phyloP scores from a whole-genome alignment of 352 stramenopile genomes.

The Pythium sp. region DNA sequence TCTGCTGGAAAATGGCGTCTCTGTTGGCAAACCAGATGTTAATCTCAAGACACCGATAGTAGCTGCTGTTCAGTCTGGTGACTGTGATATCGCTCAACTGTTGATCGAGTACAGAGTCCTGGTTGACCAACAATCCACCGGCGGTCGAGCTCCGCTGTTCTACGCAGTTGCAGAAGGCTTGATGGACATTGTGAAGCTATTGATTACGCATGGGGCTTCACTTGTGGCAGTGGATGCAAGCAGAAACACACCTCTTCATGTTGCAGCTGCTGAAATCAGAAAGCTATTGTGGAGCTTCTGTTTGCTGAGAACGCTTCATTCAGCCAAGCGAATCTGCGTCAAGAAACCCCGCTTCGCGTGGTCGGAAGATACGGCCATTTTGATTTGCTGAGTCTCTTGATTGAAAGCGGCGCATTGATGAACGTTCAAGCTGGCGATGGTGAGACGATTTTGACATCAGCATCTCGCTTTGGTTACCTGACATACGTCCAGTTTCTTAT shows the following conservation, averaged over 20 bases:
- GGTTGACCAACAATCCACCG: not conserved
- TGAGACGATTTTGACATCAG: not conserved
- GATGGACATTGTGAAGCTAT: not conserved
- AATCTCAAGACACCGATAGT: not conserved
- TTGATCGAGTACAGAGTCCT: not conserved
- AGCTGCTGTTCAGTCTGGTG: not conserved
- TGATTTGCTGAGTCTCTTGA: not conserved
- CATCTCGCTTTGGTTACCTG: not conserved
- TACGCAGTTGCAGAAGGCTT: not conserved
- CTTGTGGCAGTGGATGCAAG: not conserved
- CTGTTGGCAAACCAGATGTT: not conserved
- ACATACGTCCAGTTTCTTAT: not conserved
- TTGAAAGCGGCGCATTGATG: not conserved
- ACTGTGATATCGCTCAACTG: not conserved
- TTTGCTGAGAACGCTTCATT: not conserved
- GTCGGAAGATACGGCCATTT: not conserved
- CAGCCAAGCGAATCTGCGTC: not conserved
- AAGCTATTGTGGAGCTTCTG: not conserved
- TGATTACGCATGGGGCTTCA: not conserved
- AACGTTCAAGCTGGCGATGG: not conserved
- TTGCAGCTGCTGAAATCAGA: not conserved
- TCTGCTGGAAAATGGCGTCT: not conserved
- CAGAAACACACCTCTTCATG: not conserved
- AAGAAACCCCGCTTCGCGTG: not conserved
- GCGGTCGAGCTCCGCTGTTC: not conserved